These are phyloP conservation scores for Brassica cretica DNA, from an alignment of 345 rosid species.

Conservation along the genomic window DNA sequence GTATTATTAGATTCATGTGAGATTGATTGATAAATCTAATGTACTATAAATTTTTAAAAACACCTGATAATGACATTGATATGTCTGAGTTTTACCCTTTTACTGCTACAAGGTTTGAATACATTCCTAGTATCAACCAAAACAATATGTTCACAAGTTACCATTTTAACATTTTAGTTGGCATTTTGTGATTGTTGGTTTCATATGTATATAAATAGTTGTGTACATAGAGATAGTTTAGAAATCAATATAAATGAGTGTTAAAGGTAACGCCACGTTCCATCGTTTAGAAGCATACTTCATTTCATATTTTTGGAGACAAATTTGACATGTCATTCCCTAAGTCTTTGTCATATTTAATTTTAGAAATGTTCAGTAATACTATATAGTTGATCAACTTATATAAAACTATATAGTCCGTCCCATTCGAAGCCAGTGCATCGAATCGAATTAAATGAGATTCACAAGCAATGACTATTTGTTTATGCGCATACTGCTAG, in stretches of 20 bases:
- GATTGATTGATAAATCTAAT: background rate
- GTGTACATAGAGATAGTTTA: background rate
- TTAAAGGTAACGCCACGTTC: conserved; percentile 36
- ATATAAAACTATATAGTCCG: conserved; percentile 12
- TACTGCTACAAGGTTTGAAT: background rate
- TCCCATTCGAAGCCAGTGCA: conserved; percentile 31
- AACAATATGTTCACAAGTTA: background rate
- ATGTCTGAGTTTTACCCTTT: background rate
- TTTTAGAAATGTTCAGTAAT: background rate
- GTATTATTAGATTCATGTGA: background rate
- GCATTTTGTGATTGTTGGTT: background rate
- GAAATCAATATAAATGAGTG: conserved; percentile 25
- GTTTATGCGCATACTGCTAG: conserved; percentile 22
- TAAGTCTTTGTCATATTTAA: conserved; percentile 26
- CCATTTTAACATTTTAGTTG: background rate
- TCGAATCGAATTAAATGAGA: conserved; percentile 6
- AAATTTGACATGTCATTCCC: conserved; percentile 21
- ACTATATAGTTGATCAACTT: conserved; percentile 4
- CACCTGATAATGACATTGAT: background rate
- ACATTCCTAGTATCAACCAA: background rate
- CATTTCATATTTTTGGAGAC: conserved; percentile 31
- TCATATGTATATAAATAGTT: background rate
- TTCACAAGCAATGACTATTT: conserved; percentile 24
- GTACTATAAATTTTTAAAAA: background rate
- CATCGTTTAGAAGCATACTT: conserved; percentile 25